phyloP scores from a whole-genome alignment of 2,329 filamentous ascomycete genomes.

The Cercospora sojina region DNA sequence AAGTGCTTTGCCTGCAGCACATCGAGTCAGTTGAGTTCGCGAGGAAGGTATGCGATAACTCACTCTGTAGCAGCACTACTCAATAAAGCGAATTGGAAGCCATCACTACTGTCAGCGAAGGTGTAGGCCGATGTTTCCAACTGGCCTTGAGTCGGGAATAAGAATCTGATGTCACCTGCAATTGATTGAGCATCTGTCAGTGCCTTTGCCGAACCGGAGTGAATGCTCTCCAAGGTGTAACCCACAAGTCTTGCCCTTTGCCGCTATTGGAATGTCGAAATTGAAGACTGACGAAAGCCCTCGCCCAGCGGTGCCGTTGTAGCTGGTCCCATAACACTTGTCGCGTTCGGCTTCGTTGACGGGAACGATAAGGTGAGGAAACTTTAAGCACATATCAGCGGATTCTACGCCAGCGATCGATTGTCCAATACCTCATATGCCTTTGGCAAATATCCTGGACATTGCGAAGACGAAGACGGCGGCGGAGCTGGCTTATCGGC shows the following conservation, averaged over 20 bases:
- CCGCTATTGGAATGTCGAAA: conserved; percentile 61
- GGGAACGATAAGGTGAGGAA: conserved; percentile 63
- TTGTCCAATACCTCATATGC: conserved; percentile 6
- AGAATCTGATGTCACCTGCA: conserved; percentile 56
- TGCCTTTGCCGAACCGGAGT: conserved; percentile 43
- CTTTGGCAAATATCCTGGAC: conserved; percentile 19
- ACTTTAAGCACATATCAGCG: conserved; percentile 32
- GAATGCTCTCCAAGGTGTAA: not conserved
- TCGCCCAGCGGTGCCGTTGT: conserved; percentile 57
- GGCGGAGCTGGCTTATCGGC: conserved; percentile 11
- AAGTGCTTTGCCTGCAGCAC: conserved; percentile 49
- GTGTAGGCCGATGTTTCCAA: conserved; percentile 61
- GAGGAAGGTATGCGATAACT: not conserved
- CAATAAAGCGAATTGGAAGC: conserved; percentile 42
- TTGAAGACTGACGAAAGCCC: conserved; percentile 63
- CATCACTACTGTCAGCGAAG: conserved; percentile 37
- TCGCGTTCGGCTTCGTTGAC: conserved; percentile 56
- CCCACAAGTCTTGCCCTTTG: conserved; percentile 51
- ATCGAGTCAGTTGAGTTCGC: not conserved
- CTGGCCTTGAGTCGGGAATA: conserved; percentile 58
- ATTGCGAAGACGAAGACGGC: conserved; percentile 14
- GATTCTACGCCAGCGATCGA: not conserved
- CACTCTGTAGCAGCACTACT: conserved; percentile 44
- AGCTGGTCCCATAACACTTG: conserved; percentile 54
- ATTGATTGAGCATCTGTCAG: not conserved